Evolutionary conservation across 345 rosid genomes (phyloP).

Genomic region (Rhodamnia argentea): DNA sequence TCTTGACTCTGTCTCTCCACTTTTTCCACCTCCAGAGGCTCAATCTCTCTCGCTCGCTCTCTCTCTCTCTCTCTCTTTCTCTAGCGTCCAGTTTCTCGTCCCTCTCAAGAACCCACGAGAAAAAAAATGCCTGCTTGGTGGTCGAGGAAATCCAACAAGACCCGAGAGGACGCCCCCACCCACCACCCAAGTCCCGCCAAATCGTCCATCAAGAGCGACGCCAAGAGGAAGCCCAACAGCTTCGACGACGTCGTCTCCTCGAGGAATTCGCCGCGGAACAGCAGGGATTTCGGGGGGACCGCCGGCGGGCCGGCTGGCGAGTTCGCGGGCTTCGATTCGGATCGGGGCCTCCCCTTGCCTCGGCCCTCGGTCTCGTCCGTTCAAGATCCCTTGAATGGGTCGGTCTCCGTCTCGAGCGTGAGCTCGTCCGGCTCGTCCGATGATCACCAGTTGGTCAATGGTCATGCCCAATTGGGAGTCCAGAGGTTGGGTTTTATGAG

Average conservation of each 20-base stretch:
- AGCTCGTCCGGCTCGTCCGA: conserved; percentile 87
- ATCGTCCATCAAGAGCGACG: conserved; percentile 10
- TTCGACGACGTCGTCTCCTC: conserved; percentile 17
- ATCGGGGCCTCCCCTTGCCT: conserved; percentile 64
- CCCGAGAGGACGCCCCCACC: conserved; percentile 26
- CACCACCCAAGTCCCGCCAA: conserved; percentile 11
- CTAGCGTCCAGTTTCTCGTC: neutral
- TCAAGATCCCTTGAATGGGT: conserved; percentile 43
- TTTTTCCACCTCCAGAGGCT: neutral
- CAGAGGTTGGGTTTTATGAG: conserved; percentile 32
- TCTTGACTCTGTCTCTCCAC: neutral
- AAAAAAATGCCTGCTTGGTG: conserved; percentile 75
- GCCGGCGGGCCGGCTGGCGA: conserved; percentile 34
- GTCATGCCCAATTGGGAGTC: conserved; percentile 27
- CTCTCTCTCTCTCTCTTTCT: neutral
- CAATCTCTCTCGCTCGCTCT: neutral
- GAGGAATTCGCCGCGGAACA: conserved; percentile 38
- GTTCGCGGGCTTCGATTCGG: conserved; percentile 70
- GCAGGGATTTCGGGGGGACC: conserved; percentile 20
- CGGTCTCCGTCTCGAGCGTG: conserved; percentile 60
- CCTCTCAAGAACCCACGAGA: neutral
- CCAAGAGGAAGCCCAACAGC: conserved; percentile 19
- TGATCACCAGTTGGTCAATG: conserved; percentile 34
- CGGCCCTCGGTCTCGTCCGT: conserved; percentile 33
- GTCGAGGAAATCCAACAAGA: conserved; percentile 47